A percentile compares a stretch with the other conserved stretches of the same genome.
Conservation (phyloP, 805 yeast species). For the Candida krabiensis region DNA sequence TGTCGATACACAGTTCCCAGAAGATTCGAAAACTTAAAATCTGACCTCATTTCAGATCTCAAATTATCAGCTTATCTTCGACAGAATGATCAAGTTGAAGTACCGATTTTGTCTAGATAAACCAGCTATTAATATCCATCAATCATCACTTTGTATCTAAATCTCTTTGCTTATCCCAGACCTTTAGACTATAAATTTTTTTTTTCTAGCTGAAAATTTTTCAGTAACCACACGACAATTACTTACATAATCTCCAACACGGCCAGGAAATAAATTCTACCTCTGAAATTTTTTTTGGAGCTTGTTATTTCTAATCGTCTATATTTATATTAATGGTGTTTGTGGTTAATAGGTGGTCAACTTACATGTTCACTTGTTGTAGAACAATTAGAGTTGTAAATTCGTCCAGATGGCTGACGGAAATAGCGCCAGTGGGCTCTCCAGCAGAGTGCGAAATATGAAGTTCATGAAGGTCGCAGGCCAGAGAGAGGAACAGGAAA, state of each 20-base stretch:
- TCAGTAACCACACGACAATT: conserved; percentile 5
- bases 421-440: conserved; percentile 38
- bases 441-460: conserved; percentile 81
- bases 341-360: no score
- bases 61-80: neutral
- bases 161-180: no score
- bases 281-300: no score
- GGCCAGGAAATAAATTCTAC: conserved; percentile 3
- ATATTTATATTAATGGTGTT: no score
- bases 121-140: no score
- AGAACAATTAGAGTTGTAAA: neutral
- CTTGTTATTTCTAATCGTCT: no score
- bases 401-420: conserved; percentile 9
- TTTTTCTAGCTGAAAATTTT: conserved; percentile 4
- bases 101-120: no score
- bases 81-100: no score
- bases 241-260: conserved; percentile 4
- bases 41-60: conserved; percentile 66
- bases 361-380: no score
- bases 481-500: conserved; percentile 31
- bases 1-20: conserved; percentile 92
- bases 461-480: conserved; percentile 61
- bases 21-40: conserved; percentile 81
- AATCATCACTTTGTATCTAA: no score
- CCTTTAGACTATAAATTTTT: conserved; percentile 1